Conservation (phyloP, 73 alveolate species). For the Stentor roeselii region DNA sequence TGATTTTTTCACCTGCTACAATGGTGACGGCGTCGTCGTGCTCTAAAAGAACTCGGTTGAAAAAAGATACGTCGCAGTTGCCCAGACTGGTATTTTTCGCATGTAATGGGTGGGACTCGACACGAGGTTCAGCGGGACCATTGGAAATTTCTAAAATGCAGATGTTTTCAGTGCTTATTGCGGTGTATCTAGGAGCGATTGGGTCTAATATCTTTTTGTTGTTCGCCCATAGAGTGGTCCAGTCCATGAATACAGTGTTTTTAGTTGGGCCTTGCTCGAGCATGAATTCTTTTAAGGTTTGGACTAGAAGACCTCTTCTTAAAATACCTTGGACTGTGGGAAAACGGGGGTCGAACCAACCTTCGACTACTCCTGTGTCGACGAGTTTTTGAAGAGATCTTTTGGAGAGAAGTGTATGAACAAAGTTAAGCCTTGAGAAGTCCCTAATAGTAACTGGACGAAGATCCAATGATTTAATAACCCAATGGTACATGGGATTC, state of each 20-base stretch:
- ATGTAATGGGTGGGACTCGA: slow-evolving; percentile 36
- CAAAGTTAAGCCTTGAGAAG: slow-evolving; percentile 85
- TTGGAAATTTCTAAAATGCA: slow-evolving; percentile 60
- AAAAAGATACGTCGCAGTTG: slow-evolving; percentile 44
- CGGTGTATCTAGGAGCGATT: slow-evolving; percentile 81
- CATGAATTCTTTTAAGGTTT: slow-evolving; percentile 92
- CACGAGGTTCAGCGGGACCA: slow-evolving; percentile 37
- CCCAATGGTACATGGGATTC: slow-evolving; percentile 90
- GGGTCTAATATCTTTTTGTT: slow-evolving; percentile 83
- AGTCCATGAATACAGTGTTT: slow-evolving; percentile 88
- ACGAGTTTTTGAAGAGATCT: slow-evolving; percentile 90
- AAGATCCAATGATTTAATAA: slow-evolving; percentile 62
- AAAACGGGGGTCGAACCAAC: slow-evolving; percentile 99
- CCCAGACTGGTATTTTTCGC: slow-evolving; percentile 63
- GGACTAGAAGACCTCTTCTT: slow-evolving; percentile 97
- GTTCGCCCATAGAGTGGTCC: slow-evolving; percentile 95
- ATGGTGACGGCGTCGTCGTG: slow-evolving; percentile 60
- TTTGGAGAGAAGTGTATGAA: slow-evolving; percentile 82
- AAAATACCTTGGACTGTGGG: slow-evolving; percentile 98
- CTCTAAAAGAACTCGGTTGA: slow-evolving; percentile 58
- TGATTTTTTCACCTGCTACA: slow-evolving; percentile 70
- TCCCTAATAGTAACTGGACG: slow-evolving; percentile 81
- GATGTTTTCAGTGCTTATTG: slow-evolving; percentile 56
- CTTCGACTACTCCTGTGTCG: slow-evolving; percentile 87
- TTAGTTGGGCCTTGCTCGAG: slow-evolving; percentile 92